These are phyloP conservation scores for Bryoerythrophyllum caledonicum DNA, from an alignment of 225 moss, liverwort and hornwort species.

Conservation along the genomic window DNA sequence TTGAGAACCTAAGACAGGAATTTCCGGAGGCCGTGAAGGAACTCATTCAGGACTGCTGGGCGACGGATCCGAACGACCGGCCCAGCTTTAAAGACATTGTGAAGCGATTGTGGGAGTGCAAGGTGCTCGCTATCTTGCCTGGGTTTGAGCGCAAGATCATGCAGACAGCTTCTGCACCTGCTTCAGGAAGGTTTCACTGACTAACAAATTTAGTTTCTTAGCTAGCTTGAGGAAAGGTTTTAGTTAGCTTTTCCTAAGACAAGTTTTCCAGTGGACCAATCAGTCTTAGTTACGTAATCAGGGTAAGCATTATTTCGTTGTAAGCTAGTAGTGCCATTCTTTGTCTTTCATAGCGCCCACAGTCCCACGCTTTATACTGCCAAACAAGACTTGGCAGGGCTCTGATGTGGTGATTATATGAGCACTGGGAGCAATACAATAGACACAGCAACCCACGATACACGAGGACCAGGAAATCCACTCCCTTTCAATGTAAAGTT, in stretches of 20 bases:
- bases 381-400: neutral
- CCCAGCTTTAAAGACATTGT: conserved; percentile 29
- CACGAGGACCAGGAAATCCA: no score
- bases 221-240: neutral
- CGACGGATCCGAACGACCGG: conserved; percentile 1
- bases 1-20: neutral
- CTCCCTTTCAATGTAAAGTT: no score
- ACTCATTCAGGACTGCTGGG: conserved; percentile 45
- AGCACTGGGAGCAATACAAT: neutral
- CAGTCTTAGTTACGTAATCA: neutral
- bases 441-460: neutral
- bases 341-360: neutral
- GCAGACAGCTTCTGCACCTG: neutral
- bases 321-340: neutral
- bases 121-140: conserved; percentile 27
- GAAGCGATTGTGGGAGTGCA: conserved; percentile 35
- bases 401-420: neutral
- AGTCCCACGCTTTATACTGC: neutral
- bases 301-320: neutral
- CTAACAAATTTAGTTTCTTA: no score
- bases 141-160: conserved; percentile 31
- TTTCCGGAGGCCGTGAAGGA: conserved; percentile 17
- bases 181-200: neutral
- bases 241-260: neutral
- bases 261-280: neutral